Evolutionary conservation across 371 early-diverging fungal genomes (phyloP), one percentile per base, ranked within the genome.

Genomic region (Apophysomyces sp.): DNA sequence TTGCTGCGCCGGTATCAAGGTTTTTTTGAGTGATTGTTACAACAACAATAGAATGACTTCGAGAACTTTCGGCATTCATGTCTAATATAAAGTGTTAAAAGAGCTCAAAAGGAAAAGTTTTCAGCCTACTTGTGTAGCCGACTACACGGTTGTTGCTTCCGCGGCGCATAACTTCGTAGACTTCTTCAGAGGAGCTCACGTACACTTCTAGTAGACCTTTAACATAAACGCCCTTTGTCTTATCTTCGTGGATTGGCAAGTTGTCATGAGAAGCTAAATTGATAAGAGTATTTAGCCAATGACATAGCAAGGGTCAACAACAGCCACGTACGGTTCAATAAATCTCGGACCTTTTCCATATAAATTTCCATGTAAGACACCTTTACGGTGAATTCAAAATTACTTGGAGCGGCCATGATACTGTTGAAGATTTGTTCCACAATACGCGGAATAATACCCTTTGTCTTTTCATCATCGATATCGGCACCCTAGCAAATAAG

Each of bases 311-410:
- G n/a, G n/a, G n/a, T n/a, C n/a, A n/a, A n/a, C n/a, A n/a, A n/a
- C n/a, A n/a, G 40, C 51, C 67, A 82, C 76, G 77, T 81, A 84
- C 92, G 94, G 71, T 91, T 91, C 60, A 99, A 81, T 69, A 99
- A 78, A 85, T 98, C 99, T 55, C 94, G 84, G 57, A 99, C 93
- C 70, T 92, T 93, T 71, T 99, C 99, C 94, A 99, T 99, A 84
- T 99, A 99, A 63, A 99, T 96, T 84, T 99, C 99, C 91, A 98
- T 92, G 80, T 87, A 96, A 9, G 94, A 93, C 16, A 93, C 89
- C 71, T 91, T 92, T 66, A 97, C 95, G 36, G 93, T 93, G 72
- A 95, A 94, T 74, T 95, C 94, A 62, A 94, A 82, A 41, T 89
- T 92, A 8, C 89, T 77, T 34, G 93, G 95, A 21, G 94, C 89